phyloP scores from a whole-genome alignment of 352 stramenopile species.

The Plasmopara muralis region DNA sequence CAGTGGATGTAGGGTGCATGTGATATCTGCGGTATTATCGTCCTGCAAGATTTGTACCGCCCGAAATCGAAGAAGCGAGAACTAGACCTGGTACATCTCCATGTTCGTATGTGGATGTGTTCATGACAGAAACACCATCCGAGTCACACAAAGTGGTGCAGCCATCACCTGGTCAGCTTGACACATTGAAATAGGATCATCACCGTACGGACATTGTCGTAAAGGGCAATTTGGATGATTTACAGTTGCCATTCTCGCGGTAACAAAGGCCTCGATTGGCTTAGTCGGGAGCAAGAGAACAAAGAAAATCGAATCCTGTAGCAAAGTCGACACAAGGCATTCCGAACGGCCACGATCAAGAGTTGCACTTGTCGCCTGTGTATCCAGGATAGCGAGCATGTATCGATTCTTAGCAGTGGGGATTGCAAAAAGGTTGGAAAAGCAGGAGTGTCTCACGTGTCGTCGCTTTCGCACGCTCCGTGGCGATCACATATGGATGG shows the following conservation, averaged over 20 bases:
- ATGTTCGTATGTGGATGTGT: conserved; percentile 68
- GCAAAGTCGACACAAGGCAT: too few species aligned
- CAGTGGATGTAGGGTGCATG: background rate
- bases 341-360: too few species aligned
- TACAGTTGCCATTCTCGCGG: too few species aligned
- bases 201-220: conserved; percentile 25
- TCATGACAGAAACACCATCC: conserved; percentile 43
- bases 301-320: too few species aligned
- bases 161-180: conserved; percentile 8
- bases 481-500: conserved; percentile 64
- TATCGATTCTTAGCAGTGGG: background rate
- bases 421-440: background rate
- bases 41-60: conserved; percentile 33
- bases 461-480: conserved; percentile 42
- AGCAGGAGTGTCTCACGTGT: conserved; percentile 30
- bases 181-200: background rate
- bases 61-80: conserved; percentile 21
- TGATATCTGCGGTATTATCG: conserved; percentile 14
- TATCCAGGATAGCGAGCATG: conserved; percentile 20
- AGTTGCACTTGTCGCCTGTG: too few species aligned
- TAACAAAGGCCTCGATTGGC: too few species aligned
- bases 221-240: too few species aligned
- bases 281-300: too few species aligned
- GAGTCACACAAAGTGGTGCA: conserved; percentile 40
- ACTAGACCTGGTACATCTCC: conserved; percentile 53